Evolutionary conservation across 495 filamentous ascomycete genomes (phyloP), one percentile per base, ranked within the genome.

Genomic region (Tuber microsphaerosporum): DNA sequence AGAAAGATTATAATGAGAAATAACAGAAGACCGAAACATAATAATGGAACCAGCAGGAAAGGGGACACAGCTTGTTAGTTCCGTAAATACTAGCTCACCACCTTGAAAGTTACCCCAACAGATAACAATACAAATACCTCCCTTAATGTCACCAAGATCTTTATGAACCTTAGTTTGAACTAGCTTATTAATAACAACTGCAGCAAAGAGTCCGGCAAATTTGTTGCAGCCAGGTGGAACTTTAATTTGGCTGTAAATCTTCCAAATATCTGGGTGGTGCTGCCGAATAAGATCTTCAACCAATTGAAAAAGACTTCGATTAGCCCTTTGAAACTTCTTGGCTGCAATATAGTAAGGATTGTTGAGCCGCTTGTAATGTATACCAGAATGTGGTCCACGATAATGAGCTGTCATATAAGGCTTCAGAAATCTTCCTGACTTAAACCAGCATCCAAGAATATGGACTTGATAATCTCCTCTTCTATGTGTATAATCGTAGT

Each of bases 381-480:
- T 10, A 0, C 31, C 45, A 10, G 16, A 20, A 2, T 26, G 14
- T 3, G 31, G 72, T 0, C 72, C 37, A 0, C 19, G 46, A 41
- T 73, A 73, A 37, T 65, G 16, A 39, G 44, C 46, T 41, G 46
- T 73, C 72, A 73, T 73, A n/a, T 73, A 73, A 5, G 16, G 48
- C 9, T 73, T 31, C 2, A 73, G 2, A 41, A 73, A 73, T 4
- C 72, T 9, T 7, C 37, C 72, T 0, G 34, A 73, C 31, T 73
- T 73, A 22, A 41, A 73, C 72, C 31, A 65, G 5, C 26, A 51
- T 1, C 19, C 72, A 3, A 73, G 41, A 20, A 48, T 61, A 1
- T 2, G n/a, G 0, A 12, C n/a, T 4, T 61, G 8, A 61, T 61
- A 61, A 8, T 26, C 10, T 3, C n/a, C 51, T 26, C 51, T 0